Conservation (phyloP, 2,329 filamentous ascomycete species). For the Diaporthe sp. region DNA sequence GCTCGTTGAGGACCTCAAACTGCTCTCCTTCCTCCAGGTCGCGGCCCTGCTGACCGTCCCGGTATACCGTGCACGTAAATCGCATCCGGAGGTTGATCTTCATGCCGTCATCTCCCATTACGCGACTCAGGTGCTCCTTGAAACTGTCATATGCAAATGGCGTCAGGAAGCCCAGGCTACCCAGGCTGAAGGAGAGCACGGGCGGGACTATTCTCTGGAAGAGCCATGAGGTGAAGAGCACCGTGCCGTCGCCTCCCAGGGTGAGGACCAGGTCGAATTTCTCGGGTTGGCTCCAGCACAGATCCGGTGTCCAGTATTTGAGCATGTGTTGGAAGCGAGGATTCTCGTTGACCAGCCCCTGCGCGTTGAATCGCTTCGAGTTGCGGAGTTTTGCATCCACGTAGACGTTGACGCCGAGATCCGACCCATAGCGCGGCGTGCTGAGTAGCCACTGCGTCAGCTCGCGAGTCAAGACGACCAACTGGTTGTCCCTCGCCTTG, state of each 20-base stretch:
- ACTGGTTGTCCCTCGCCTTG: conserved; percentile 93
- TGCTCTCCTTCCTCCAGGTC: conserved; percentile 90
- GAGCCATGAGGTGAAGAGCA: conserved; percentile 91
- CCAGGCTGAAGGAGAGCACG: conserved; percentile 85
- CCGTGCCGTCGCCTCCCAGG: conserved; percentile 87
- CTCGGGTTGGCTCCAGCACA: conserved; percentile 94
- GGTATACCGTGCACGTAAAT: conserved; percentile 97
- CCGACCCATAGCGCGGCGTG: conserved; percentile 89
- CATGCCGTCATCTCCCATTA: conserved; percentile 97
- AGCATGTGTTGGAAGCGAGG: conserved; percentile 85
- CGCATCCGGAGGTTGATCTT: conserved; percentile 98
- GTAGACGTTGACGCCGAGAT: conserved; percentile 95
- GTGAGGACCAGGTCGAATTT: conserved; percentile 95
- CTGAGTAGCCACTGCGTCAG: conserved; percentile 88
- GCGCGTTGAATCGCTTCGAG: conserved; percentile 88
- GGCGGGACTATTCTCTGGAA: conserved; percentile 91
- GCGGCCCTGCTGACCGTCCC: conserved; percentile 71
- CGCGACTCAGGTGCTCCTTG: conserved; percentile 84
- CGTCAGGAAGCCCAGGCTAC: conserved; percentile 89
- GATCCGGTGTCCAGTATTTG: conserved; percentile 94
- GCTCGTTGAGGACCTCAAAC: conserved; percentile 97
- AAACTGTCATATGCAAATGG: conserved; percentile 91
- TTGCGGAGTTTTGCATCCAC: conserved; percentile 95
- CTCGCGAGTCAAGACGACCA: conserved; percentile 90
- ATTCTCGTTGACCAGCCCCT: conserved; percentile 79